Base-by-base conservation (phyloP, 306 rosid genomes). In the Rosa chinensis region DNA sequence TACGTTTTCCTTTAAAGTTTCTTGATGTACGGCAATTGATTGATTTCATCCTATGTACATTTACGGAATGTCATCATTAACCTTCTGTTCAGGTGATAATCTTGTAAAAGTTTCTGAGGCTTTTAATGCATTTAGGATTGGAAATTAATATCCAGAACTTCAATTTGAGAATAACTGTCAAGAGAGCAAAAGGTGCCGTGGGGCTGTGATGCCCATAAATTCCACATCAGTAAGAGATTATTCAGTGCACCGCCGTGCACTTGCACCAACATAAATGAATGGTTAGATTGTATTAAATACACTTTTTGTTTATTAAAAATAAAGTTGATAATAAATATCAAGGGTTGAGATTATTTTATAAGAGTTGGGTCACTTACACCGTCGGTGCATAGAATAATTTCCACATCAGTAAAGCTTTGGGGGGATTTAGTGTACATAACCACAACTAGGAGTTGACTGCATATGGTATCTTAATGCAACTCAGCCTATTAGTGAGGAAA, bases 1-100 rank as follows among this genome's bases (percentile, higher is more conserved):
- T 79, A 85, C 74, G 84, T 62, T 68, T 73, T 78, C 59, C 25
- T 53, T 44, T 77, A 32, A 42, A 6, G 55, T 63, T 16, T 50
- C 49, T 63, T 56, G 39, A 10, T 43, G 11, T 11, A 25, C 48
- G 78, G 23, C 42, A 40, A 21, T 76, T 10, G 58, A 16, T 42
- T 75, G 35, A 8, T 53, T 71, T 6, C 66, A 8, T 16, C 23
- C 77, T 47, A 18, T 28, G 11, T 55, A 21, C 61, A 50, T 47
- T 66, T 63, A 13, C 1, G 5, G 14, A 17, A 6, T 47, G 42
- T 14, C 55, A 48, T 18, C 75, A 71, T 71, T 25, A 10, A 12
- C 14, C 23, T 32, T 47, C 23, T 47, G 47, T 70, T 25, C 35
- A 10, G 74, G 10, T 47, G n/a, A 70, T 32, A 47, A 70, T 28